Percentiles rank a stretch among this genome's conserved stretches.
Evolutionary conservation across 2,329 filamentous ascomycete species (phyloP).

Genomic region (Fusarium sublunatum): DNA sequence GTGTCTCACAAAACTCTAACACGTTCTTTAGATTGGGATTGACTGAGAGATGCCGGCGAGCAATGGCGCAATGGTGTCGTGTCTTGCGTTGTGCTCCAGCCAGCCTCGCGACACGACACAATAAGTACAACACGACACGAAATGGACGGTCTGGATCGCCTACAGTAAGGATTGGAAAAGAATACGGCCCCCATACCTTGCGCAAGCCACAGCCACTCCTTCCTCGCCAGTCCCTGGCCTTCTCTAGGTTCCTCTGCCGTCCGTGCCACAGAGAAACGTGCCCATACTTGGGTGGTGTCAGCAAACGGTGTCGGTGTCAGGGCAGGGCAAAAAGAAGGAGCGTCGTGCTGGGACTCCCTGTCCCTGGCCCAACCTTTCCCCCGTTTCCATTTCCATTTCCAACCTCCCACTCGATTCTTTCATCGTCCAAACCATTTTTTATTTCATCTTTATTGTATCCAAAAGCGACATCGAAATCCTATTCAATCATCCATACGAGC

Average conservation of each 20-base stretch:
- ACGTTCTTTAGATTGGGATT: background rate
- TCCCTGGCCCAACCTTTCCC: constrained; percentile 28
- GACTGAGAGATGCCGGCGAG: background rate
- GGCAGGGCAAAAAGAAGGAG: constrained; percentile 37
- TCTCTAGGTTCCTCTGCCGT: constrained; percentile 8
- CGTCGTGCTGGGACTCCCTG: constrained; percentile 25
- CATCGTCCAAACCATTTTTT: constrained; percentile 6
- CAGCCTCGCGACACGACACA: background rate
- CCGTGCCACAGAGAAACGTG: constrained; percentile 33
- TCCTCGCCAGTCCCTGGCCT: constrained; percentile 21
- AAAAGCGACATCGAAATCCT: background rate
- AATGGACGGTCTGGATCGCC: constrained; percentile 13
- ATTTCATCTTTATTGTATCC: constrained; percentile 6
- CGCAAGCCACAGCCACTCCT: constrained; percentile 33
- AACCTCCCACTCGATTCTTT: constrained; percentile 12
- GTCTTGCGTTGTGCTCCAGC: background rate
- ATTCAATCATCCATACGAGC: background rate
- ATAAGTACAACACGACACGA: background rate
- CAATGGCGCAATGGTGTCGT: too few relatives aligned
- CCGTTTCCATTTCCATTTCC: constrained; percentile 16
- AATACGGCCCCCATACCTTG: constrained; percentile 26
- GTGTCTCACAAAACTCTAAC: background rate
- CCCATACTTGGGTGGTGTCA: constrained; percentile 29
- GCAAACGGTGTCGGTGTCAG: constrained; percentile 14
- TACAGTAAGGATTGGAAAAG: constrained; percentile 11